Evolutionary conservation across 805 yeast species (phyloP), one percentile per base, ranked within the genome.

Genomic region (Lipomyces anomalus): DNA sequence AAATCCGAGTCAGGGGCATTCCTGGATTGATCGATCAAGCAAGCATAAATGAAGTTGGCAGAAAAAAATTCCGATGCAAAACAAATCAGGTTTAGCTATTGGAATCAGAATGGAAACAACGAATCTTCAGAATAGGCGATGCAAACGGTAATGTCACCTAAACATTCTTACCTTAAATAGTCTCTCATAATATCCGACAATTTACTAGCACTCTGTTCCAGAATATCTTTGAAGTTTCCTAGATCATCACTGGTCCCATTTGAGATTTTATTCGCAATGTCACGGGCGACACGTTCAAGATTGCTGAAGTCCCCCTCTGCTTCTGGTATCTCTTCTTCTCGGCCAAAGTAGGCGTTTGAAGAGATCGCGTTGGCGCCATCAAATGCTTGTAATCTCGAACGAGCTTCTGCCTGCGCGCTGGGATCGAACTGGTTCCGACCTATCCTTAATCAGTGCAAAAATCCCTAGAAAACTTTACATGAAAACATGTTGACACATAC

Each of bases 201-300:
- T 67, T 85, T 88, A 61, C 81, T 84, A 21, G 97, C 97, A 48
- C 97, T 97, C 55, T 79, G 84, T 66, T 90, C 97, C 53, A 92
- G 74, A 13, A 88, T 96, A 65, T 86, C 95, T 68, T 85, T 88
- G 61, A 92, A 69, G 46, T 82, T 87, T 40, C 83, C 87, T 62
- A 92, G 70, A 66, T 92, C 98, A 60, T 92, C 95, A 57, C 80
- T 81, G n/a, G 90, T 82, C 46, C 82, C 79, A 40, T 81, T 79
- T 43, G 82, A 73, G 60, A 85, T 80, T 52, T 80, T 76, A 35
- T 78, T 74, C 1, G 85, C 85, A 59, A 80, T 68, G 44, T 79
- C 84, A 56, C 80, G 68, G 6, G 81, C 82, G 40, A 71, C 62
- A 53, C 70, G 61, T 62, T 80, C 87, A 46, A 84, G 68, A 45